A percentile compares a stretch with the other conserved stretches of the same genome.
Evolutionary conservation across 257 asterid species (phyloP).

Genomic region (Solanum chmielewskii): DNA sequence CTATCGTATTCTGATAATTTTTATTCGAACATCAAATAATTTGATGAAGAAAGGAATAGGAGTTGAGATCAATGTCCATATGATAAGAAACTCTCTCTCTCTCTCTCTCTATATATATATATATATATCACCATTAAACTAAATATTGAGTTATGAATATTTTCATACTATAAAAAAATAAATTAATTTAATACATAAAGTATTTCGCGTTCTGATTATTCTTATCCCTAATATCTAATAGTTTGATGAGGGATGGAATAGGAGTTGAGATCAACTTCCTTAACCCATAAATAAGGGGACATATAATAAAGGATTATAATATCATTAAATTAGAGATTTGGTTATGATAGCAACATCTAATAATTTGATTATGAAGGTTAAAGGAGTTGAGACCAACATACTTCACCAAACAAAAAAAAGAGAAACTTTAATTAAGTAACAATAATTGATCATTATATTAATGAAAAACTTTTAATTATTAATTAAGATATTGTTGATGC

Average conservation of each 20-base stretch:
- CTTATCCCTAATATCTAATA: background rate
- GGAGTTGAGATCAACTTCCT: background rate
- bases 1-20: too few species aligned
- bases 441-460: background rate
- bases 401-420: background rate
- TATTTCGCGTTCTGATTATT: too few species aligned
- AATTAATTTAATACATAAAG: too few species aligned
- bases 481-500: background rate
- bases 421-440: background rate
- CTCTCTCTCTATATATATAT: too few species aligned
- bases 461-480: background rate
- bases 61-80: too few species aligned
- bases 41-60: too few species aligned
- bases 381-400: background rate
- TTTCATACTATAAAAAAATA: background rate
- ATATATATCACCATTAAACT: too few species aligned
- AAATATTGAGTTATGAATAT: background rate
- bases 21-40: too few species aligned
- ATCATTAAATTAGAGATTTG: background rate
- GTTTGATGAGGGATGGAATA: background rate
- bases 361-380: background rate
- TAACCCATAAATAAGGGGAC: background rate
- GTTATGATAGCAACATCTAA: background rate
- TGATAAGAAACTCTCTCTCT: too few species aligned
- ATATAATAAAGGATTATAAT: background rate